A percentile compares a stretch with the other conserved stretches of the same genome.
Evolutionary conservation across 2,329 filamentous ascomycete species (phyloP).

Genomic region (Penicillium sp.): DNA sequence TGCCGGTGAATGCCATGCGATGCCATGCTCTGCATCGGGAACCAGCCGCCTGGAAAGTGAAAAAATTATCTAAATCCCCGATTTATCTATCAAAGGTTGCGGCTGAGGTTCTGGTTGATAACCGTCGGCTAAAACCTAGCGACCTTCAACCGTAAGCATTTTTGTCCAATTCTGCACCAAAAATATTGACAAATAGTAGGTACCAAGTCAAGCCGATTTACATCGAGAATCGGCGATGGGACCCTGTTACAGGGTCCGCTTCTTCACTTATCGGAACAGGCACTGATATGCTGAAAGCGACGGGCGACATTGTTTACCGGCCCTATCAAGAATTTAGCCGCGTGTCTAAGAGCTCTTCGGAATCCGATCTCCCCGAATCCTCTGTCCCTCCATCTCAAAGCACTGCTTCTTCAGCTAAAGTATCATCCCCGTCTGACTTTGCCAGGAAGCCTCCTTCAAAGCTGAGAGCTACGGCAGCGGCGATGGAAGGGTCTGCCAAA

Average conservation of each 20-base stretch:
- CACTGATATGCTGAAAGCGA: neutral
- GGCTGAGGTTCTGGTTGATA: neutral
- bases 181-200: neutral
- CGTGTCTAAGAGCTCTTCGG: neutral
- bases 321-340: neutral
- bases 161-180: neutral
- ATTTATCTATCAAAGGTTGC: neutral
- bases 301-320: neutral
- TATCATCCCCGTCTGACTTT: neutral
- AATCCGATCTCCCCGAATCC: no score
- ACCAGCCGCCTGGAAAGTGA: neutral
- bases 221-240: neutral
- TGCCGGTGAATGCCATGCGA: neutral
- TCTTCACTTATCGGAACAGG: neutral
- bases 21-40: neutral
- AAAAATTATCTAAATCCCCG: neutral
- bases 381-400: neutral
- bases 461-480: neutral
- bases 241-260: neutral
- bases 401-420: neutral
- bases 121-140: neutral
- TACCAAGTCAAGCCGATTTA: neutral
- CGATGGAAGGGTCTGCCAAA: neutral
- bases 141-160: no score
- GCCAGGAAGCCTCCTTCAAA: neutral